These are phyloP conservation scores for Gossypium mustelinum DNA, from an alignment of 345 rosid species.

Conservation along the genomic window DNA sequence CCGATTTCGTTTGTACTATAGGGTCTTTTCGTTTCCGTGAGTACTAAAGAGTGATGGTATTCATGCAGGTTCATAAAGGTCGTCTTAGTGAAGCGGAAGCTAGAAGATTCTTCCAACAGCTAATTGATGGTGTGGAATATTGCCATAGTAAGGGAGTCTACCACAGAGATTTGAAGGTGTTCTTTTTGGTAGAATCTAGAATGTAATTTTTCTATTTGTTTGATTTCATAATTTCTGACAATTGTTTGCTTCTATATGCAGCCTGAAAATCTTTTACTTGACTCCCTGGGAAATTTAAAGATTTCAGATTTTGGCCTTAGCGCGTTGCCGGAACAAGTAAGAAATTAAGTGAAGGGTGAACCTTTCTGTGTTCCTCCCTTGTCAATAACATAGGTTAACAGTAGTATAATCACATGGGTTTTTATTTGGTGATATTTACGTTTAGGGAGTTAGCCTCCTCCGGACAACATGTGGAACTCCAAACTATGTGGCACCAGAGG, in stretches of 20 bases:
- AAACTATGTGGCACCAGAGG: slow-evolving; percentile 99
- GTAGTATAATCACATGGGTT: not conserved
- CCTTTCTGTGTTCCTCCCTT: not conserved
- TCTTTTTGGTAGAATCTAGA: slow-evolving; percentile 1
- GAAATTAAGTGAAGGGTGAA: slow-evolving; percentile 10
- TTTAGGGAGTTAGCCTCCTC: slow-evolving; percentile 80
- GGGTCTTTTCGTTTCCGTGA: not conserved
- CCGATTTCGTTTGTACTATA: not conserved
- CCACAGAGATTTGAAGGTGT: slow-evolving; percentile 93
- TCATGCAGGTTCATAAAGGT: slow-evolving; percentile 66
- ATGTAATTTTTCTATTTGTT: not conserved
- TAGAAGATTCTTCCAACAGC: slow-evolving; percentile 85
- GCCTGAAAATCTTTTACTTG: slow-evolving; percentile 97
- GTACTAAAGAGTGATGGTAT: slow-evolving; percentile 9
- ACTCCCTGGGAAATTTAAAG: slow-evolving; percentile 87
- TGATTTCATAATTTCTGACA: slow-evolving; percentile 19
- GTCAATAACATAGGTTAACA: not conserved
- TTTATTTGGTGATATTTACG: slow-evolving; percentile 20
- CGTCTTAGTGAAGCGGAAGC: slow-evolving; percentile 92
- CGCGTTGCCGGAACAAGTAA: slow-evolving; percentile 81
- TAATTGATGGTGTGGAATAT: slow-evolving; percentile 95
- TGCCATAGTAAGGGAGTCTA: slow-evolving; percentile 92
- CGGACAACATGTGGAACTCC: slow-evolving; percentile 97
- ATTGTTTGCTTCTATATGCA: slow-evolving; percentile 28
- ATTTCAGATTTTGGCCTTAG: slow-evolving; percentile 97